Evolutionary conservation across 1,139 yeast species (phyloP), one percentile per base, ranked within the genome.

Genomic region (Nakaseomyces uthaithaninus): DNA sequence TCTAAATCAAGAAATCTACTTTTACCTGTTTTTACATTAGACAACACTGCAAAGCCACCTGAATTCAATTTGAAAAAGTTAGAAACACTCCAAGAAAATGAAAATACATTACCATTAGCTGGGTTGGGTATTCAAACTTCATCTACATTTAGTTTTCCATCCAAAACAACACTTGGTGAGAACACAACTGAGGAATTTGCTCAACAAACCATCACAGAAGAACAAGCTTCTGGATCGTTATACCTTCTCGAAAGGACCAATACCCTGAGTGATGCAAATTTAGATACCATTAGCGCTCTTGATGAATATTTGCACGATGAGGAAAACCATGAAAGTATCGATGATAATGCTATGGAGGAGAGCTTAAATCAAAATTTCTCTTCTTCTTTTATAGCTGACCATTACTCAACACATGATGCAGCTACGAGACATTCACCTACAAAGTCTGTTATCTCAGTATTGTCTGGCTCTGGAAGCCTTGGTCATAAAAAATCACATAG

Each of bases 341-440:
- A 26, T 14, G 38, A 36, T 16, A 46, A 15, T 18, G 48, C 10
- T 41, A 27, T 38, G 18, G 33, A 57, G 28, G 53, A 55, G 37
- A 52, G 59, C 20, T 41, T 58, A 14, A 48, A 44, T 33, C 57
- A 55, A 28, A 50, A 51, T 18, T 31, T 42, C 14, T 45, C 54
- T 4, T 36, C 51, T 2, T 45, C 55, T 2, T 36, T 42, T 12
- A 26, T 46, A 3, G 22, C 42, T 7, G 43, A 44, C n/a, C 38
- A 27, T n/a, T 37, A 37, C 10, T 23, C 43, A 6, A 35, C 45
- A 2, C 43, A 44, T 35, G 49, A 48, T 18, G 23, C 39, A 35
- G 36, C 42, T 6, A 40, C 50, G 12, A 44, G 49, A 26, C 62
- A 58, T 42, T 58, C 63, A 1, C 63, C 63, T 20, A 55, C 62